phyloP scores from a whole-genome alignment of 495 filamentous ascomycete species.

The Neurospora sp. region DNA sequence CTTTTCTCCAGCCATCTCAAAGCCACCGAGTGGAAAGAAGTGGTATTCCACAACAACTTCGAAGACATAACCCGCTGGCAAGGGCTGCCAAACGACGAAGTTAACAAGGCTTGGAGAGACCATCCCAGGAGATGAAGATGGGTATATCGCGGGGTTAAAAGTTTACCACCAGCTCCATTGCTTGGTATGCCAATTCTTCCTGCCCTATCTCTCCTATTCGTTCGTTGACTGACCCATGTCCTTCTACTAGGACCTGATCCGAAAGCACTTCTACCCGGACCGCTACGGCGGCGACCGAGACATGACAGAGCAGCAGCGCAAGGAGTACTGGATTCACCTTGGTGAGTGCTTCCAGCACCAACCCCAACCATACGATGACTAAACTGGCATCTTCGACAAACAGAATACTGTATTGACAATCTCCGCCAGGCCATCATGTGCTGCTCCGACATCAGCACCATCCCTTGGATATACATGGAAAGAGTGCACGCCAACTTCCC shows the following conservation, averaged over 20 bases:
- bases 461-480: constrained; percentile 1
- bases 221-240: not conserved
- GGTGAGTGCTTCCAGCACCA: not conserved
- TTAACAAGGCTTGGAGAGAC: constrained; percentile 1
- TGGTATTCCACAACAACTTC: constrained; percentile 4
- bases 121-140: not conserved
- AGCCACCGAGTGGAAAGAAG: constrained; percentile 1
- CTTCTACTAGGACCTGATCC: constrained; percentile 1
- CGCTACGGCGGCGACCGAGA: not conserved
- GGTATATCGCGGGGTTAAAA: constrained; percentile 3
- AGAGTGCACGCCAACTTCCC: not conserved
- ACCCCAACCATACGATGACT: too few relatives aligned
- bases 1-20: not conserved
- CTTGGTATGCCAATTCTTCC: not conserved
- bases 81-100: constrained; percentile 1
- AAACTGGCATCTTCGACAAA: not conserved
- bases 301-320: not conserved
- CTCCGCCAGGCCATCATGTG: constrained; percentile 27
- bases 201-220: not conserved
- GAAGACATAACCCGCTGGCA: not conserved
- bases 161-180: constrained; percentile 15
- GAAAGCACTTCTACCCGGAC: constrained; percentile 4
- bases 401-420: constrained; percentile 24
- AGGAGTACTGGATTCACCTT: constrained; percentile 3
- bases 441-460: constrained; percentile 16